phyloP scores from a whole-genome alignment of 176 grass and related monocot genomes.

The Oryza rufipogon region DNA sequence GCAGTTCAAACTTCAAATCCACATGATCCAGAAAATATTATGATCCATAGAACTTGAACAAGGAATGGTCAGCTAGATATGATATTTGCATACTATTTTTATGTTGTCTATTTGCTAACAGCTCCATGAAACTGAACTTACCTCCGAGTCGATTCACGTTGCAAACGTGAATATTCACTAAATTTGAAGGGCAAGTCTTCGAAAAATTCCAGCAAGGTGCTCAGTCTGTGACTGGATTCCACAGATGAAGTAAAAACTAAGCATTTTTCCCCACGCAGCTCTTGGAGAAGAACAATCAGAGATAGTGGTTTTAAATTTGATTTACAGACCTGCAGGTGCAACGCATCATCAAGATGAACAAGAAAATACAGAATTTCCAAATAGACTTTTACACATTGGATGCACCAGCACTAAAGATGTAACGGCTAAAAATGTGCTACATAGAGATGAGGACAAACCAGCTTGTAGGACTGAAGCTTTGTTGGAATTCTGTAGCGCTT shows the following conservation, averaged over 20 bases:
- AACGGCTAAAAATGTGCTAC: background rate
- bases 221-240: constrained; percentile 87
- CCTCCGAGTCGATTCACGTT: constrained; percentile 85
- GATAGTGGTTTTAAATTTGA: constrained; percentile 85
- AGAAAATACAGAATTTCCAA: background rate
- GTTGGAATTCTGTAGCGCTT: constrained; percentile 82
- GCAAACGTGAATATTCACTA: constrained; percentile 90
- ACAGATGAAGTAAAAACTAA: constrained; percentile 94
- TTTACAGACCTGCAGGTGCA: constrained; percentile 70
- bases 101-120: background rate
- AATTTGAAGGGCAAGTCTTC: constrained; percentile 81
- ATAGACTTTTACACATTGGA: constrained; percentile 12
- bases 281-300: constrained; percentile 82
- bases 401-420: background rate
- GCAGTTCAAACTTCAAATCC: background rate
- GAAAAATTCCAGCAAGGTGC: constrained; percentile 77
- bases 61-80: background rate
- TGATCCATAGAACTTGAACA: constrained; percentile 2
- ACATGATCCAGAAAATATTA: background rate
- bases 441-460: constrained; percentile 55
- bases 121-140: constrained; percentile 35
- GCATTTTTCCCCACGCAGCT: constrained; percentile 74
- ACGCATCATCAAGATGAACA: constrained; percentile 21
- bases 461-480: constrained; percentile 76
- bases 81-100: background rate